Base-by-base conservation (phyloP, 2,329 filamentous ascomycete genomes). In the Paecilomyces formosus region DNA sequence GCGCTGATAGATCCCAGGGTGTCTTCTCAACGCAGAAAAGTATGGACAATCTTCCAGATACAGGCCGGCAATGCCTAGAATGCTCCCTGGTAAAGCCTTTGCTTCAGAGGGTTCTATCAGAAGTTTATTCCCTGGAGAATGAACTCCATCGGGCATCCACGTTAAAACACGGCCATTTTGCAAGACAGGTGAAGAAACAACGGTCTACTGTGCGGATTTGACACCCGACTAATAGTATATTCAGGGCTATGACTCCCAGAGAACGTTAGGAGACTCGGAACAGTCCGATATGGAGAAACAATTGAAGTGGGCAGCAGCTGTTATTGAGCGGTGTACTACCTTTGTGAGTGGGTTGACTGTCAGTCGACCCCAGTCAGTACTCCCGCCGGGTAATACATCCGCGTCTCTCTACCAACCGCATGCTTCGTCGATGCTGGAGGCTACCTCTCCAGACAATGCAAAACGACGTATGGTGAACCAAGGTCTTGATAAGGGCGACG, bases 71-170 rank as follows among this genome's bases (percentile, higher is more conserved):
- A 11, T 55, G 56, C 26, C 18, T 49, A 24, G 61, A 63, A 18
- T 66, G 63, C 55, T 53, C 55, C 54, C 57, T 58, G 28, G 60
- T 62, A 2, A 60, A 61, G 26, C 58, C 57, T 24, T 24, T 65
- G 31, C 30, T 65, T 18, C 49, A 60, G 26, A 58, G 60, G 13
- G 45, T 65, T 51, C 60, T 66, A 6, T 58, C 54, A 39, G 59
- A 62, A 9, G 56, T 65, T 51, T 21, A 61, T 35, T 60, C 63
- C 52, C 60, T 66, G 9, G 61, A 62, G 22, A 57, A 56, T 8
- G 60, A 65, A 56, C 55, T 65, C 24, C 49, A 45, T 55, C 64
- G 57, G 50, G 60, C 57, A 54, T 61, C 62, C 2, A 22, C 21
- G 21, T 26, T 55, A n/a, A 39, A 18, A 21, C 18, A 35, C 15